phyloP scores from a whole-genome alignment of 2,329 filamentous ascomycete genomes.

The Akanthomyces muscarius region DNA sequence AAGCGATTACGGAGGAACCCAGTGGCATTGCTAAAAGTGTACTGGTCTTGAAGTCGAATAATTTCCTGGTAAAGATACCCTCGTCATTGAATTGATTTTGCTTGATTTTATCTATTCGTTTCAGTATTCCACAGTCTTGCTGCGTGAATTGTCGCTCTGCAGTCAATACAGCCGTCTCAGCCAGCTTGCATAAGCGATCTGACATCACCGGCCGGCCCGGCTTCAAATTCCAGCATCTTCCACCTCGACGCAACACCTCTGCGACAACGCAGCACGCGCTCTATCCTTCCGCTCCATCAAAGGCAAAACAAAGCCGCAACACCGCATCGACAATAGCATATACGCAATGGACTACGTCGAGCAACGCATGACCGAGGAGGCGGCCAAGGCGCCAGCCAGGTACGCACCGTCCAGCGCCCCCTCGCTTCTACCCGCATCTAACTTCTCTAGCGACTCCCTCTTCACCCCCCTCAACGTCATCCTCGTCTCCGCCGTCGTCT shows the following conservation, averaged over 20 bases:
- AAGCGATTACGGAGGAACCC: too few species aligned
- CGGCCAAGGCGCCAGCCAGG: constrained; percentile 40
- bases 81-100: too few species aligned
- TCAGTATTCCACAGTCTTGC: too few species aligned
- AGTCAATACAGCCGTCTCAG: too few species aligned
- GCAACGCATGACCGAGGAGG: constrained; percentile 52
- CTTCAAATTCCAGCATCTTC: constrained; percentile 4
- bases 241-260: neutral
- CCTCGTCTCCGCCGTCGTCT: constrained; percentile 52
- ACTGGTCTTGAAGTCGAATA: too few species aligned
- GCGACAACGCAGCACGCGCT: neutral
- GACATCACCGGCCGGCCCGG: constrained; percentile 10
- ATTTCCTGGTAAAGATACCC: too few species aligned
- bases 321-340: neutral
- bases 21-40: too few species aligned
- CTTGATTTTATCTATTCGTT: too few species aligned
- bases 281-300: neutral
- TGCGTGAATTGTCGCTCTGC: too few species aligned
- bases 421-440: neutral
- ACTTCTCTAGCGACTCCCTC: constrained; percentile 37
- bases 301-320: neutral
- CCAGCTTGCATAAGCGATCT: neutral
- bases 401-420: constrained; percentile 23
- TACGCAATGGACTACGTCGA: constrained; percentile 53
- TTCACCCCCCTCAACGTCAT: constrained; percentile 61